Percentiles rank a stretch among this genome's conserved stretches.
phyloP scores from a whole-genome alignment of 148 eudicot genomes.

The Rhododendron simsii region DNA sequence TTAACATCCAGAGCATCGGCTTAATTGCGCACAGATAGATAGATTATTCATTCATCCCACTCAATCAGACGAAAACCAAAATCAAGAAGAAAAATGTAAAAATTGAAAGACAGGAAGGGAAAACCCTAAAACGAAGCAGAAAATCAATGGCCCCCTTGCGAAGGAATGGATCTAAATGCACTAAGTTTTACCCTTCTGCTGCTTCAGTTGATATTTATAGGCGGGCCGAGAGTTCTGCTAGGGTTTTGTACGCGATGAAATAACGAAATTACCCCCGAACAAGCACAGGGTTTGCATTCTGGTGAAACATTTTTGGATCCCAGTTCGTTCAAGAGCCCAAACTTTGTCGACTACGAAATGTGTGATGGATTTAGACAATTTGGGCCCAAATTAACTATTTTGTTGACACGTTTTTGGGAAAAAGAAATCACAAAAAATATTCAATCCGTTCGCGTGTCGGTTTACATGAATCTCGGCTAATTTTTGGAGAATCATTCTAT shows the following conservation, averaged over 20 bases:
- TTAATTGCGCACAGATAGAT: constrained; percentile 32
- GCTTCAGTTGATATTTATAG: neutral
- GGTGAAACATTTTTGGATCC: neutral
- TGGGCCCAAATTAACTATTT: neutral
- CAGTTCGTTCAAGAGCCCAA: neutral
- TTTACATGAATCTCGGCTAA: no score
- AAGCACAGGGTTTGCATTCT: neutral
- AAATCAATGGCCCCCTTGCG: neutral
- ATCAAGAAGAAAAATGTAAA: neutral
- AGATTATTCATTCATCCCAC: neutral
- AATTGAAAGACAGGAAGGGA: no score
- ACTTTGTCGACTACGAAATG: neutral
- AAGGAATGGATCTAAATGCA: no score
- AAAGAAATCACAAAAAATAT: neutral
- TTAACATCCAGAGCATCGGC: constrained; percentile 48
- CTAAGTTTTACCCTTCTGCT: no score
- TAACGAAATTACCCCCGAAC: neutral
- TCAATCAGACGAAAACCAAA: neutral
- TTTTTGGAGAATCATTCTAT: no score
- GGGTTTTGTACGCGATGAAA: neutral
- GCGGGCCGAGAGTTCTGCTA: neutral
- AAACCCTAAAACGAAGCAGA: neutral
- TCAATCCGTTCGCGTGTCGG: no score
- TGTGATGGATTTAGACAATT: neutral
- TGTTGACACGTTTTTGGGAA: neutral